Conservation (phyloP, 2,329 filamentous ascomycete genomes). For the Pseudogymnoascus sp. region DNA sequence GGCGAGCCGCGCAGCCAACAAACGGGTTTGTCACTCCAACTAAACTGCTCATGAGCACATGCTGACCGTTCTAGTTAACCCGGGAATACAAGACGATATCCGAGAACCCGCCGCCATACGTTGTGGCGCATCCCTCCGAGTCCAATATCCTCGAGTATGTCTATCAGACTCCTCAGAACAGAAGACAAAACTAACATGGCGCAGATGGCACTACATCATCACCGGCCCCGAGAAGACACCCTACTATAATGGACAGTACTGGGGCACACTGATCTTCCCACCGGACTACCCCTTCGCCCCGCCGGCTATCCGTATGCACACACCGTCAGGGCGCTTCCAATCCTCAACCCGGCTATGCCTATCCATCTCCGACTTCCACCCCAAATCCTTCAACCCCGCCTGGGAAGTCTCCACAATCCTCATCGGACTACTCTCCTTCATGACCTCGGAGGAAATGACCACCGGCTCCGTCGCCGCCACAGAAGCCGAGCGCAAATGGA, state of each 20-base stretch:
- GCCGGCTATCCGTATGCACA: slow-evolving; percentile 98
- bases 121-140: slow-evolving; percentile 82
- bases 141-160: slow-evolving; percentile 81
- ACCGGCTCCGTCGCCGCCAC: slow-evolving; percentile 79
- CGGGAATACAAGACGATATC: slow-evolving; percentile 57
- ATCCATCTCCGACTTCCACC: slow-evolving; percentile 95
- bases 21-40: slow-evolving; percentile 46
- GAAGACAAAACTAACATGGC: slow-evolving; percentile 13
- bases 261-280: slow-evolving; percentile 93
- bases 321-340: slow-evolving; percentile 90
- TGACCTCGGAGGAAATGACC: slow-evolving; percentile 98
- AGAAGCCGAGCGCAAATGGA: slow-evolving; percentile 67
- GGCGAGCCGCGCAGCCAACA: slow-evolving; percentile 67
- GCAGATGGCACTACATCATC: slow-evolving; percentile 88
- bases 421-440: slow-evolving; percentile 89
- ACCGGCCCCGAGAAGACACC: slow-evolving; percentile 91
- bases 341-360: slow-evolving; percentile 87
- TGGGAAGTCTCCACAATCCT: slow-evolving; percentile 98
- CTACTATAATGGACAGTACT: slow-evolving; percentile 93
- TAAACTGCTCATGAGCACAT: slow-evolving; percentile 16
- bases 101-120: slow-evolving; percentile 79
- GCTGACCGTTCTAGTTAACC: slow-evolving; percentile 41
- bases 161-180: neutral
- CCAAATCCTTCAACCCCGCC: slow-evolving; percentile 94
- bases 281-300: slow-evolving; percentile 96